These are phyloP conservation scores for Coemansia sp. DNA, from an alignment of 192 early-diverging fungal genomes.

Conservation along the genomic window DNA sequence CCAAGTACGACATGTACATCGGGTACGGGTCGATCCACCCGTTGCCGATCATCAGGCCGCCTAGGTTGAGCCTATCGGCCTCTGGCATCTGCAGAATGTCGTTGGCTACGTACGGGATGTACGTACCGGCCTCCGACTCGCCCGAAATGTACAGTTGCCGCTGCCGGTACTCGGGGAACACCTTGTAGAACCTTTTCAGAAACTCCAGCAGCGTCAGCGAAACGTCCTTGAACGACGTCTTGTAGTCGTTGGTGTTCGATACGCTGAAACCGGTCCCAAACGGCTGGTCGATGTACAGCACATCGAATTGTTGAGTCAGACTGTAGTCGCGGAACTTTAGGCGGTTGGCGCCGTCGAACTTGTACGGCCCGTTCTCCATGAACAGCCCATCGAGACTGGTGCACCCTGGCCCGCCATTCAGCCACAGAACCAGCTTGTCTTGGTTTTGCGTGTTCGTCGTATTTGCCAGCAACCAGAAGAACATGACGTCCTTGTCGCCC, in stretches of 20 bases:
- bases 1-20: conserved; percentile 60
- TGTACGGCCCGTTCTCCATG: conserved; percentile 68
- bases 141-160: conserved; percentile 69
- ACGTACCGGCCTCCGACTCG: conserved; percentile 75
- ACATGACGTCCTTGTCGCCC: conserved; percentile 43
- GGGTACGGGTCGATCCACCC: conserved; percentile 75
- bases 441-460: conserved; percentile 51
- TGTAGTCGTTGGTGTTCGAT: conserved; percentile 15
- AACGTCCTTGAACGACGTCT: conserved; percentile 40
- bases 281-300: conserved; percentile 69
- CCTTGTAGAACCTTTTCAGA: conserved; percentile 58
- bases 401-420: conserved; percentile 70
- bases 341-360: conserved; percentile 38
- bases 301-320: conserved; percentile 54
- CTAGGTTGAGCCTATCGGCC: conserved; percentile 30
- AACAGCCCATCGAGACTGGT: conserved; percentile 68
- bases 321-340: conserved; percentile 40
- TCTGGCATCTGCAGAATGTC: conserved; percentile 56
- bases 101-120: conserved; percentile 69
- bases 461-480: conserved; percentile 58
- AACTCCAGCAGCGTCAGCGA: conserved; percentile 58
- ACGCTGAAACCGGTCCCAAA: conserved; percentile 64
- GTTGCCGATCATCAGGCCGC: conserved; percentile 69
- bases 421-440: conserved; percentile 61
- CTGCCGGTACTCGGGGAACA: conserved; percentile 58